These are phyloP conservation scores for Flaveria floridana DNA, from an alignment of 140 eudicot genomes.

Conservation along the genomic window DNA sequence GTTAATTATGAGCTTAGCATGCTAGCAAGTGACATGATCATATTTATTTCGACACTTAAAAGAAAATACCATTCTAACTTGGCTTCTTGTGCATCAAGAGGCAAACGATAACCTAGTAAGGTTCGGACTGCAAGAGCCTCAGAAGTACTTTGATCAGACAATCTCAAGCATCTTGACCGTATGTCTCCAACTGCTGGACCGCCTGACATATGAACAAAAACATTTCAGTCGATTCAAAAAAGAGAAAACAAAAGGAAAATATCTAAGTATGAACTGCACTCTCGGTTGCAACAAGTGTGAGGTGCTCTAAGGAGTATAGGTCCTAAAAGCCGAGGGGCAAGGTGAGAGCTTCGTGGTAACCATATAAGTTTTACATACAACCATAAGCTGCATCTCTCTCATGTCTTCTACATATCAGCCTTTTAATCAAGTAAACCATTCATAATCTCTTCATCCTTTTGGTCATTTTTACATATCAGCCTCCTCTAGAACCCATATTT, in stretches of 20 bases:
- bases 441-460: too few species aligned
- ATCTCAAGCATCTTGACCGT: slow-evolving; percentile 86
- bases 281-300: too few species aligned
- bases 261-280: background rate
- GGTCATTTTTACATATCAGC: too few species aligned
- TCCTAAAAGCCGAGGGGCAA: background rate
- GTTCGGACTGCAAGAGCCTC: slow-evolving; percentile 94
- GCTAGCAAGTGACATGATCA: slow-evolving; percentile 6
- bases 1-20: slow-evolving; percentile 31
- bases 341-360: background rate
- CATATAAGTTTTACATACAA: background rate
- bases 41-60: background rate
- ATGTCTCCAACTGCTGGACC: slow-evolving; percentile 99
- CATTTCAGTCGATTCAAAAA: slow-evolving; percentile 8
- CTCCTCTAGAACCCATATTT: too few species aligned
- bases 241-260: background rate
- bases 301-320: too few species aligned
- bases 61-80: slow-evolving; percentile 72
- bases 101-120: slow-evolving; percentile 82
- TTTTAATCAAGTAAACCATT: too few species aligned
- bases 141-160: slow-evolving; percentile 83
- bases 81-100: slow-evolving; percentile 68
- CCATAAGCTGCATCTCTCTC: background rate
- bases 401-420: too few species aligned
- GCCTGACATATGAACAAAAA: slow-evolving; percentile 43